Conservation (phyloP, 75 land plant genomes). For the Picea glauca region DNA sequence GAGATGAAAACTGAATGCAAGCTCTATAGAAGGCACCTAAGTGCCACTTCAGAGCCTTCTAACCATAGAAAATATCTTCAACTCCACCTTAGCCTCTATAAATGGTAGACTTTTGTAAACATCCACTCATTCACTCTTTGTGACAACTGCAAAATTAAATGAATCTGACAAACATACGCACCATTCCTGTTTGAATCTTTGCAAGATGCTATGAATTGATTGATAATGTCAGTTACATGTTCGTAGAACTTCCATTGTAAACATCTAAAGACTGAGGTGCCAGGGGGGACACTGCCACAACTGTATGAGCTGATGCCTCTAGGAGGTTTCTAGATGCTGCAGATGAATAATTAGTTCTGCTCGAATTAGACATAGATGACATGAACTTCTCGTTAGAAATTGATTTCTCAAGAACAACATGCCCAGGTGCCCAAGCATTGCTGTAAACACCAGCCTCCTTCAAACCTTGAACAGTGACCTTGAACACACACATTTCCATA, state of each 20-base stretch:
- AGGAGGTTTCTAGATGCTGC: background rate
- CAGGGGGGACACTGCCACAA: slow-evolving; percentile 31
- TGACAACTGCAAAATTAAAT: background rate
- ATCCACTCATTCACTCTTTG: background rate
- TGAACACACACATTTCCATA: background rate
- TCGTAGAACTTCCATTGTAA: background rate
- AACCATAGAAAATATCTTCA: slow-evolving; percentile 1
- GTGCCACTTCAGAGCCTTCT: background rate
- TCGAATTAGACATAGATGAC: background rate
- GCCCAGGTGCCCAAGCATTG: slow-evolving; percentile 21
- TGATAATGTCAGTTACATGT: background rate
- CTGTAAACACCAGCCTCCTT: slow-evolving; percentile 27
- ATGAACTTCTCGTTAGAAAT: slow-evolving; percentile 9
- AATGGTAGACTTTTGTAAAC: background rate
- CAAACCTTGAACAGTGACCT: slow-evolving; percentile 34
- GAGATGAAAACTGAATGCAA: background rate
- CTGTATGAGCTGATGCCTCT: background rate
- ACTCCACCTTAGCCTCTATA: background rate
- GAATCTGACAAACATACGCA: background rate
- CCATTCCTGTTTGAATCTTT: background rate
- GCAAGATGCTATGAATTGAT: background rate
- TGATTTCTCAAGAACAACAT: slow-evolving; percentile 20
- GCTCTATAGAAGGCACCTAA: background rate
- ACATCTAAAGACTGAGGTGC: slow-evolving; percentile 29
- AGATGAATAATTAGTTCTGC: background rate